Conservation (phyloP, 1,284 basidiomycete genomes). For the Rhodotorula glutinis region DNA sequence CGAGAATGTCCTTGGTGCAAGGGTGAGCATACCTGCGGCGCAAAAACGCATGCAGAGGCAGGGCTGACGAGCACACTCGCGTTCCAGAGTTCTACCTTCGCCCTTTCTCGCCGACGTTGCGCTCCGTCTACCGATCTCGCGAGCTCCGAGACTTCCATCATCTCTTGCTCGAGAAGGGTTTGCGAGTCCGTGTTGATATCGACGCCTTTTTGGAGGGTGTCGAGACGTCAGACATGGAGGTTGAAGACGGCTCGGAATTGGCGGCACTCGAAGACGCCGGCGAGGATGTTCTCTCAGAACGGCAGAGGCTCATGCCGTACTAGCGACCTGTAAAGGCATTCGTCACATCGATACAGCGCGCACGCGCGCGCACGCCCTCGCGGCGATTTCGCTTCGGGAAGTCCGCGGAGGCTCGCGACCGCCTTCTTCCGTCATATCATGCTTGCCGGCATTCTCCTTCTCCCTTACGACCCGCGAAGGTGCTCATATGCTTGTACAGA, state of each 20-base stretch:
- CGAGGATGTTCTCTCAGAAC: conserved; percentile 60
- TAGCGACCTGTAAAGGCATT: conserved; percentile 16
- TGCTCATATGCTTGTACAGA: too few relatives aligned
- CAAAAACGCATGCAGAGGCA: neutral
- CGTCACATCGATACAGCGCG: too few relatives aligned
- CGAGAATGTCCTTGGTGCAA: conserved; percentile 76
- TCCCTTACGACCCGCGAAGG: too few relatives aligned
- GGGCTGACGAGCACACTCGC: neutral
- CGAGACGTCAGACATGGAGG: conserved; percentile 37
- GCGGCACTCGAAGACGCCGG: conserved; percentile 55
- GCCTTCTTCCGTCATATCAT: too few relatives aligned
- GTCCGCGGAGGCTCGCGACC: conserved; percentile 1
- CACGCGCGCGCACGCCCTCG: neutral
- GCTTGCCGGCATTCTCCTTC: too few relatives aligned
- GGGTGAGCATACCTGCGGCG: conserved; percentile 53
- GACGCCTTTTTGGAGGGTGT: conserved; percentile 57
- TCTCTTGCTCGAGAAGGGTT: conserved; percentile 74
- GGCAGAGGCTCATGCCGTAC: conserved; percentile 64
- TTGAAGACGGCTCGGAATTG: conserved; percentile 47
- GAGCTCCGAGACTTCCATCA: conserved; percentile 71
- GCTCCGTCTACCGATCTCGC: conserved; percentile 61
- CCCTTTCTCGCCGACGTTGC: conserved; percentile 68
- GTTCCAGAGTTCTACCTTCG: conserved; percentile 73
- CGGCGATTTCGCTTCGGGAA: too few relatives aligned
- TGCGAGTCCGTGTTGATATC: conserved; percentile 66